phyloP scores from a whole-genome alignment of 441 rosid species.

The Adansonia madagascariensis region DNA sequence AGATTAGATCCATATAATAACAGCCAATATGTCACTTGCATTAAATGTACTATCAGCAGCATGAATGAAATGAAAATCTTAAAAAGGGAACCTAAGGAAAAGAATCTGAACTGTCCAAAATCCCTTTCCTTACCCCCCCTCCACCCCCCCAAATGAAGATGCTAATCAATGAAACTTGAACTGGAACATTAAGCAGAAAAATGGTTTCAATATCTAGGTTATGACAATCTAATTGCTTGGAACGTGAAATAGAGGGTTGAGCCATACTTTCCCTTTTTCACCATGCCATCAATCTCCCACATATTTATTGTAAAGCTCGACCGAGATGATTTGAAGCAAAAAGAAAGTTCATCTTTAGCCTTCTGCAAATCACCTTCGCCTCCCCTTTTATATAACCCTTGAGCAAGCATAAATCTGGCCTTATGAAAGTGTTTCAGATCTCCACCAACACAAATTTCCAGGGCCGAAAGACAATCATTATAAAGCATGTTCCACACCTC shows the following conservation, averaged over 20 bases:
- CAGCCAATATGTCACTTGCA: constrained; percentile 20
- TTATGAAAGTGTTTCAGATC: constrained; percentile 99
- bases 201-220: constrained; percentile 6
- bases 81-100: constrained; percentile 3
- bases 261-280: constrained; percentile 88
- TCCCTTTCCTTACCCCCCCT: not conserved
- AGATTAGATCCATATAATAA: constrained; percentile 27
- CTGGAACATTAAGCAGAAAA: constrained; percentile 18
- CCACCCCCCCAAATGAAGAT: not conserved
- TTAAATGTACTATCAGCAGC: constrained; percentile 5
- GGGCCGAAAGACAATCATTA: constrained; percentile 87
- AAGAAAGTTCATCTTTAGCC: constrained; percentile 96
- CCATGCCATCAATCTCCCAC: constrained; percentile 99
- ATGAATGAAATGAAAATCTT: not conserved
- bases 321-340: constrained; percentile 95
- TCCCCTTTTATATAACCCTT: constrained; percentile 82
- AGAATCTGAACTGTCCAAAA: not conserved
- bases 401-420: constrained; percentile 97
- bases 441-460: constrained; percentile 91
- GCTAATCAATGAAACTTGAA: constrained; percentile 8
- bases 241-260: constrained; percentile 29
- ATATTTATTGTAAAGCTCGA: constrained; percentile 94
- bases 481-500: constrained; percentile 87
- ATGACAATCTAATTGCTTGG: constrained; percentile 16
- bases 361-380: constrained; percentile 80